Evolutionary conservation across 2,329 filamentous ascomycete species (phyloP).

Genomic region (Colletotrichum costaricense): DNA sequence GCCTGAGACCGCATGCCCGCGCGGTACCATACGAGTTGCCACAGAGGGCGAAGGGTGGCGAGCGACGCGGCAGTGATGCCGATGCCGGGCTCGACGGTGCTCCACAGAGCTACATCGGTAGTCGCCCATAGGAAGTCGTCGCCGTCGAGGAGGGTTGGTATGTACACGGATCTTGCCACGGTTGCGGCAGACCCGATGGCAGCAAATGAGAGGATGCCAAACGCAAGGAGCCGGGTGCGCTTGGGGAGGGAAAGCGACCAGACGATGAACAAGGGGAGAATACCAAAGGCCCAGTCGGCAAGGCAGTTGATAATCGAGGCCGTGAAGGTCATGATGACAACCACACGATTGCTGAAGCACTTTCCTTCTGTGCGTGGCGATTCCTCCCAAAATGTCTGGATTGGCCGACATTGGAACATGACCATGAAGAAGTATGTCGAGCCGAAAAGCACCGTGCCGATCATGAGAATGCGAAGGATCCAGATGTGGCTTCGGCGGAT

Average conservation of each 20-base stretch:
- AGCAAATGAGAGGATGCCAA: conserved; percentile 45
- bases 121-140: conserved; percentile 56
- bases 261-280: conserved; percentile 53
- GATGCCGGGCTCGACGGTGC: conserved; percentile 56
- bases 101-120: conserved; percentile 57
- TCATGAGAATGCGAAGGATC: conserved; percentile 49
- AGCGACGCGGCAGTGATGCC: conserved; percentile 52
- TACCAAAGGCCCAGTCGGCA: conserved; percentile 53
- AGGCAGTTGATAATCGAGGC: conserved; percentile 52
- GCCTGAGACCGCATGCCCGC: conserved; percentile 10
- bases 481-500: conserved; percentile 45
- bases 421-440: conserved; percentile 55
- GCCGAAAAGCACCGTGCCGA: conserved; percentile 49
- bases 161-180: conserved; percentile 55
- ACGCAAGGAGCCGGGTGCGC: conserved; percentile 50
- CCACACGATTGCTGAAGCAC: conserved; percentile 44
- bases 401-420: conserved; percentile 53
- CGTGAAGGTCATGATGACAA: conserved; percentile 46
- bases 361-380: conserved; percentile 42
- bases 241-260: conserved; percentile 54
- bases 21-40: conserved; percentile 26
- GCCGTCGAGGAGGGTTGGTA: conserved; percentile 48
- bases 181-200: conserved; percentile 50
- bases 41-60: conserved; percentile 53
- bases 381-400: conserved; percentile 51